Percentiles rank a stretch among this genome's conserved stretches.
phyloP scores from a whole-genome alignment of 2,329 filamentous ascomycete genomes.

The Aureobasidium uvarum region DNA sequence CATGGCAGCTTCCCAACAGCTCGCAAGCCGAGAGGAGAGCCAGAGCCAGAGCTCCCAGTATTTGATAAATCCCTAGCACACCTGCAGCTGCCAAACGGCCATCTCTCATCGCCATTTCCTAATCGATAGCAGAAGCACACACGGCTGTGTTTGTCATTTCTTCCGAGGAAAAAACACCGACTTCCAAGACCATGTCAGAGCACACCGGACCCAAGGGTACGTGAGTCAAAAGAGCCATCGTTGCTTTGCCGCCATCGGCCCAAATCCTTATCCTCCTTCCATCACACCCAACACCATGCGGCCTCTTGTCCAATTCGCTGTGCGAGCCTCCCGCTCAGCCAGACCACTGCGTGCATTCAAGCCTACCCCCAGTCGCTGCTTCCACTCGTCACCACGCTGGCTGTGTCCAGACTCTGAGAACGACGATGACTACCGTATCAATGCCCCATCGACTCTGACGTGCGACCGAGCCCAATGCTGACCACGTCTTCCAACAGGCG shows the following conservation, averaged over 20 bases:
- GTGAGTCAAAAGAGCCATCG: constrained; percentile 18
- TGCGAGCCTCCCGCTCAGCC: constrained; percentile 15
- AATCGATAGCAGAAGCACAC: constrained; percentile 2
- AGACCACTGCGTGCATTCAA: constrained; percentile 14
- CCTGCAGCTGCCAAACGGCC: constrained; percentile 8
- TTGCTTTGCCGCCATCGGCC: constrained; percentile 7
- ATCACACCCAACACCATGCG: constrained; percentile 24
- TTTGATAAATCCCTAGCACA: constrained; percentile 18
- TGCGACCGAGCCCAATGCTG: neutral
- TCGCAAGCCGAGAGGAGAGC: constrained; percentile 20
- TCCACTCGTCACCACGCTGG: constrained; percentile 21
- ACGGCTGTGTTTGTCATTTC: neutral
- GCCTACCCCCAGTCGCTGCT: constrained; percentile 2
- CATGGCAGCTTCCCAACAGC: constrained; percentile 21
- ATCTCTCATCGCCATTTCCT: neutral
- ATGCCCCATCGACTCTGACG: neutral
- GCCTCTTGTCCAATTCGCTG: constrained; percentile 8
- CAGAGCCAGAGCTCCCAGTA: constrained; percentile 1
- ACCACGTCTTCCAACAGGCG: constrained; percentile 43
- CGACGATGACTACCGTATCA: constrained; percentile 20
- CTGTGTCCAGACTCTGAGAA: constrained; percentile 9
- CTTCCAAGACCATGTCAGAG: constrained; percentile 16
- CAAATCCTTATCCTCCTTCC: constrained; percentile 5
- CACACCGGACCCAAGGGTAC: constrained; percentile 20
- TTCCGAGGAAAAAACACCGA: constrained; percentile 12